Conservation (phyloP, 305 asterid species). For the Fraxinus sp. region DNA sequence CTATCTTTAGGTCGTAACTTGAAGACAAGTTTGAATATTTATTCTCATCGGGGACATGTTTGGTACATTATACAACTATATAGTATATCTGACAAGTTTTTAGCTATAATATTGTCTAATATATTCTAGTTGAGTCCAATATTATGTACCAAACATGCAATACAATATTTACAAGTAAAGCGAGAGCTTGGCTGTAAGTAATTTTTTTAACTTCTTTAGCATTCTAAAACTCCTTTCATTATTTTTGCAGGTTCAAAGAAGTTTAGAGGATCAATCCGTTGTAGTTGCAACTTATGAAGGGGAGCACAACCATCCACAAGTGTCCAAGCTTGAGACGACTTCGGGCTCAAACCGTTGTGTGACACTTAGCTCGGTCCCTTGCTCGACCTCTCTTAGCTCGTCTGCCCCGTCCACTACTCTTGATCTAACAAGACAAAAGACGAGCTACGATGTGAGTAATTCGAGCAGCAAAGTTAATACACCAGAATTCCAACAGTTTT, state of each 20-base stretch:
- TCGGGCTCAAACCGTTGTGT: constrained; percentile 25
- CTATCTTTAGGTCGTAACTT: not conserved
- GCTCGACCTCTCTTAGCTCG: constrained; percentile 36
- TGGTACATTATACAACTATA: too few species aligned
- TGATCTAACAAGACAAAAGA: constrained; percentile 47
- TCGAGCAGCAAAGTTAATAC: constrained; percentile 28
- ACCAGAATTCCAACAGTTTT: constrained; percentile 48
- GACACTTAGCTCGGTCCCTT: constrained; percentile 40
- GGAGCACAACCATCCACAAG: constrained; percentile 80
- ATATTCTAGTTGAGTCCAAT: not conserved
- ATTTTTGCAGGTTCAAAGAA: constrained; percentile 72
- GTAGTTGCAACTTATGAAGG: constrained; percentile 89
- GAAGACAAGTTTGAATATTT: not conserved
- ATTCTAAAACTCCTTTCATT: not conserved
- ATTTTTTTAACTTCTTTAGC: not conserved
- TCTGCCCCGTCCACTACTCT: constrained; percentile 50
- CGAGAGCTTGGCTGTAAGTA: not conserved
- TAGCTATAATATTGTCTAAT: not conserved
- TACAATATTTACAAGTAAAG: not conserved
- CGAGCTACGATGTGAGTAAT: constrained; percentile 28
- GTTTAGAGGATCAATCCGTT: constrained; percentile 73
- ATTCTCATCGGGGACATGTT: too few species aligned
- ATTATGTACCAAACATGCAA: not conserved
- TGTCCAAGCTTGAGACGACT: constrained; percentile 45
- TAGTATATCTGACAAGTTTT: not conserved